Evolutionary conservation across 768 basidiomycete species (phyloP).

Genomic region (Tephrocybe sp.): DNA sequence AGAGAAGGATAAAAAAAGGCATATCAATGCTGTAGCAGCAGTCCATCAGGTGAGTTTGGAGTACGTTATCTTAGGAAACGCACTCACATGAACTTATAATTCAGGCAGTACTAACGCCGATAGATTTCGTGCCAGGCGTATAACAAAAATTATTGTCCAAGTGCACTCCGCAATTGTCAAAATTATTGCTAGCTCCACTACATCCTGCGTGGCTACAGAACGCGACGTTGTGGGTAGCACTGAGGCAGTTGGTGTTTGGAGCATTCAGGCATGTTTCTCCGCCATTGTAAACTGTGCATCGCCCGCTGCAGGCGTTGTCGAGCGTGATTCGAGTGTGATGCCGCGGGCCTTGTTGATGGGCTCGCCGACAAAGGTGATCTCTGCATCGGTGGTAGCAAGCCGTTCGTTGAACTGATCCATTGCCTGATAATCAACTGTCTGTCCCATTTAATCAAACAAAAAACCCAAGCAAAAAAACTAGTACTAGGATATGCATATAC

Average conservation of each 20-base stretch:
- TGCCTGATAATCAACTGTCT: not conserved
- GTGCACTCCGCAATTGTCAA: conserved; percentile 19
- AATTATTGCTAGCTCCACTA: conserved; percentile 20
- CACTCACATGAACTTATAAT: not conserved
- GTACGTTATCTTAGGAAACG: no score
- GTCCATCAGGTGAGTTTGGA: no score
- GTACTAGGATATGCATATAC: not conserved
- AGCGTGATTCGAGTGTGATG: conserved; percentile 16
- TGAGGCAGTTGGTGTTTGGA: conserved; percentile 27
- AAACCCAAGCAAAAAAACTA: not conserved
- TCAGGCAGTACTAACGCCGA: conserved; percentile 7
- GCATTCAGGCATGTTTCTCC: conserved; percentile 23
- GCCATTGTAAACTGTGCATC: conserved; percentile 30
- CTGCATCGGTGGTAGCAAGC: conserved; percentile 2
- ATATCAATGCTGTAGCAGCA: no score
- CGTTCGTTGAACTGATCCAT: conserved; percentile 1
- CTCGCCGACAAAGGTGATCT: conserved; percentile 1
- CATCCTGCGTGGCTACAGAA: conserved; percentile 26
- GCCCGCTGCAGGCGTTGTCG: conserved; percentile 25
- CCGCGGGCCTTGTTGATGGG: conserved; percentile 17
- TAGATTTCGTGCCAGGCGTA: conserved; percentile 28
- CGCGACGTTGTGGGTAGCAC: conserved; percentile 24
- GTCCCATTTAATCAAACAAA: not conserved
- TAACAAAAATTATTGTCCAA: conserved; percentile 26
- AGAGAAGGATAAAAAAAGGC: no score